Evolutionary conservation across 2,329 filamentous ascomycete species (phyloP).

Genomic region (Calycina herbarum): DNA sequence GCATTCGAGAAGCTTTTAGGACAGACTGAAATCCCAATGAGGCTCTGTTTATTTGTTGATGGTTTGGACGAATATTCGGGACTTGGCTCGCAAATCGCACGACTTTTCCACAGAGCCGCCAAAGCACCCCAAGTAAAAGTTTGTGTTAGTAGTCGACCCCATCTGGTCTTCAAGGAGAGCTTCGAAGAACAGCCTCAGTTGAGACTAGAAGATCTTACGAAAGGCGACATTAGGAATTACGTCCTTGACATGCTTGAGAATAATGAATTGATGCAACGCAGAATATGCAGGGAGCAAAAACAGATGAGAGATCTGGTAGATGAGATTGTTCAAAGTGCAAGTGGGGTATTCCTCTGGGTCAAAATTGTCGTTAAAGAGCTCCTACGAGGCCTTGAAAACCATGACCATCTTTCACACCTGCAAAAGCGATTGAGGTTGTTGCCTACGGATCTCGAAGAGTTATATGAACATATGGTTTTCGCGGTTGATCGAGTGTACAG

Average conservation of each 20-base stretch:
- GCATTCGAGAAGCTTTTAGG: background rate
- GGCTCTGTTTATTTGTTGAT: slow-evolving; percentile 40
- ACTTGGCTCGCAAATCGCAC: slow-evolving; percentile 24
- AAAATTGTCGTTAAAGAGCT: slow-evolving; percentile 24
- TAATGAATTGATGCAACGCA: background rate
- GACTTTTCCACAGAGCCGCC: slow-evolving; percentile 18
- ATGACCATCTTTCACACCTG: background rate
- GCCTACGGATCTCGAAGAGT: slow-evolving; percentile 6
- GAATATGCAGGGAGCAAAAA: background rate
- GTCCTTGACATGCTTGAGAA: slow-evolving; percentile 21
- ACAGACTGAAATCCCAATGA: background rate
- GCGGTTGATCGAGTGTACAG: slow-evolving; percentile 4
- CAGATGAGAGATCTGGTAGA: slow-evolving; percentile 3
- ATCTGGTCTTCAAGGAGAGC: slow-evolving; percentile 27
- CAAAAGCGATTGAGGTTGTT: slow-evolving; percentile 4
- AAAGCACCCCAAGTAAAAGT: slow-evolving; percentile 18
- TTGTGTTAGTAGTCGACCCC: slow-evolving; percentile 23
- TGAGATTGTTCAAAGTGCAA: slow-evolving; percentile 19
- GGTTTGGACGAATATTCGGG: slow-evolving; percentile 38
- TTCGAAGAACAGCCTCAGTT: slow-evolving; percentile 22
- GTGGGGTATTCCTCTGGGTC: slow-evolving; percentile 33
- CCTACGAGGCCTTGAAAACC: slow-evolving; percentile 4
- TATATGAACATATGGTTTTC: slow-evolving; percentile 12
- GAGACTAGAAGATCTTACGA: slow-evolving; percentile 30
- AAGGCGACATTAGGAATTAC: slow-evolving; percentile 27